Evolutionary conservation across 192 early-diverging fungal species (phyloP).

Genomic region (Backusella macrospora): DNA sequence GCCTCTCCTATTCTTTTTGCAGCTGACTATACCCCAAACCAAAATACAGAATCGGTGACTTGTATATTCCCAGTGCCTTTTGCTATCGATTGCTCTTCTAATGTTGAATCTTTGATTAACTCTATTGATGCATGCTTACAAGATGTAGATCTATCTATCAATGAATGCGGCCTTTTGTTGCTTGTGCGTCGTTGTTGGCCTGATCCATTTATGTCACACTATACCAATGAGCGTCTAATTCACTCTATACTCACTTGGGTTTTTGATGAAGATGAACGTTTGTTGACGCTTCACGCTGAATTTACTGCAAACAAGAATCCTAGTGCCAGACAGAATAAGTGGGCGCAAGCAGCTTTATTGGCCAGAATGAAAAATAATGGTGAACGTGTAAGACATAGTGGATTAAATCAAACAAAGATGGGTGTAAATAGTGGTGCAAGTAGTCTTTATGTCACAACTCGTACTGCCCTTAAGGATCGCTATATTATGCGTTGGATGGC

Average conservation of each 20-base stretch:
- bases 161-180: conserved; percentile 57
- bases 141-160: conserved; percentile 53
- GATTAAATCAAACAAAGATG: not conserved
- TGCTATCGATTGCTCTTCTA: conserved; percentile 53
- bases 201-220: conserved; percentile 59
- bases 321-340: conserved; percentile 30
- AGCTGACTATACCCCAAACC: not conserved
- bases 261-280: conserved; percentile 54
- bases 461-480: conserved; percentile 50
- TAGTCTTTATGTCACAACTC: conserved; percentile 50
- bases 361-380: conserved; percentile 12
- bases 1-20: conserved; percentile 45
- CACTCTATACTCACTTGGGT: conserved; percentile 53
- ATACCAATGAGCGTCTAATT: conserved; percentile 51
- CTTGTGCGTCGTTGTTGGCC: conserved; percentile 58
- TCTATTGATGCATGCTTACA: conserved; percentile 52
- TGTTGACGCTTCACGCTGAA: conserved; percentile 49
- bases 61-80: conserved; percentile 55
- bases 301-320: conserved; percentile 43
- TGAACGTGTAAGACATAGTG: conserved; percentile 20
- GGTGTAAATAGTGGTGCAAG: conserved; percentile 38
- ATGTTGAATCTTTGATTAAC: conserved; percentile 55
- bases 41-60: conserved; percentile 22
- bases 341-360: conserved; percentile 22
- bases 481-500: conserved; percentile 55